Conservation (phyloP, 176 grass and related monocot genomes). For the Lolium rigidum region DNA sequence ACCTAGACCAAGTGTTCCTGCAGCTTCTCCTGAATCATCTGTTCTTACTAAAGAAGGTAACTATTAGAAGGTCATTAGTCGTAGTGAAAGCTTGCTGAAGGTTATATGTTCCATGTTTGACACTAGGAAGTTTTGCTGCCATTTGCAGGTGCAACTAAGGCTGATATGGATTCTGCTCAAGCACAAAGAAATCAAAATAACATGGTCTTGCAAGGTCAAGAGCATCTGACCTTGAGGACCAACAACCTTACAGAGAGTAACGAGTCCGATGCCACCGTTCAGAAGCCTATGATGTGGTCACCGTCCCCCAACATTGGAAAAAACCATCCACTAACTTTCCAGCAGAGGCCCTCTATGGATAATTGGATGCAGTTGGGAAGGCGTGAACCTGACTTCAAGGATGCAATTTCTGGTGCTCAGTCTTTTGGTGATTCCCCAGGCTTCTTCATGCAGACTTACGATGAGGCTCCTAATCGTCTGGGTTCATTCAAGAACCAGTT, state of each 20-base stretch:
- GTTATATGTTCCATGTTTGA: conserved; percentile 3
- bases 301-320: conserved; percentile 51
- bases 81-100: not conserved
- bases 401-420: conserved; percentile 38
- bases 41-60: conserved; percentile 85
- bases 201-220: conserved; percentile 81
- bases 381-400: conserved; percentile 61
- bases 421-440: conserved; percentile 50
- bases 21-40: conserved; percentile 69
- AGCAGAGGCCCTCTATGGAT: conserved; percentile 52
- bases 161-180: conserved; percentile 54
- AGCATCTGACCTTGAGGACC: conserved; percentile 64
- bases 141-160: conserved; percentile 54
- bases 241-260: conserved; percentile 58
- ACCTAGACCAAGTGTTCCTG: conserved; percentile 59
- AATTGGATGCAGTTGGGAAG: conserved; percentile 66
- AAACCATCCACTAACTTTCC: conserved; percentile 39
- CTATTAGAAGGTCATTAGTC: not conserved
- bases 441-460: conserved; percentile 57
- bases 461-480: conserved; percentile 51
- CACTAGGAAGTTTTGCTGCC: not conserved
- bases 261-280: conserved; percentile 64
- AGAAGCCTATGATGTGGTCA: conserved; percentile 75
- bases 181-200: conserved; percentile 54
- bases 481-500: conserved; percentile 55